phyloP scores from a whole-genome alignment of 768 basidiomycete genomes.

The Baorangia bicolor region DNA sequence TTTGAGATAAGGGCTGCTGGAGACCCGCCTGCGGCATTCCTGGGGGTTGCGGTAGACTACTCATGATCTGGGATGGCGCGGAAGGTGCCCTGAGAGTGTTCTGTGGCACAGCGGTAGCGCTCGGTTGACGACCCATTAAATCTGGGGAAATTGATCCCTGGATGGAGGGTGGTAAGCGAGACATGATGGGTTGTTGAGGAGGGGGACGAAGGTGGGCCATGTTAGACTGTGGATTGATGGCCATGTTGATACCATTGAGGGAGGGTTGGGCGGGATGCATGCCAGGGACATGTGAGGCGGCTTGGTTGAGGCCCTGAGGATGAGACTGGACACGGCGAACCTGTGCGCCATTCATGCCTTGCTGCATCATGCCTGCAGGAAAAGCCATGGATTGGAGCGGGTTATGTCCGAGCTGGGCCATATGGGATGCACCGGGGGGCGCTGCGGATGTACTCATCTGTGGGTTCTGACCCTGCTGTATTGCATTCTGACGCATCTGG shows the following conservation, averaged over 20 bases:
- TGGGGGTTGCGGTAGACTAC: slow-evolving; percentile 37
- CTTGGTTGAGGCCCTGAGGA: slow-evolving; percentile 45
- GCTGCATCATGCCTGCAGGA: slow-evolving; percentile 42
- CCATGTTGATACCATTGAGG: slow-evolving; percentile 40
- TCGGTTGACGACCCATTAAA: slow-evolving; percentile 42
- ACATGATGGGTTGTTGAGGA: slow-evolving; percentile 35
- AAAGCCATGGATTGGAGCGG: slow-evolving; percentile 45
- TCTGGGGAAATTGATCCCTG: slow-evolving; percentile 43
- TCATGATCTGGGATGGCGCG: slow-evolving; percentile 49
- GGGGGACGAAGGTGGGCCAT: slow-evolving; percentile 40
- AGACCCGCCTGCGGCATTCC: slow-evolving; percentile 31
- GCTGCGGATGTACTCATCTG: slow-evolving; percentile 34
- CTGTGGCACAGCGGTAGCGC: slow-evolving; percentile 41
- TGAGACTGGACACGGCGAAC: slow-evolving; percentile 61
- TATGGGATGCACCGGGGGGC: slow-evolving; percentile 29
- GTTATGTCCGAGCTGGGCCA: slow-evolving; percentile 32
- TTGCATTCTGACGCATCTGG: slow-evolving; percentile 36
- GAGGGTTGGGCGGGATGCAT: slow-evolving; percentile 38
- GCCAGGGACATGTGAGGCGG: slow-evolving; percentile 34
- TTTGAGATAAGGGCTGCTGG: slow-evolving; percentile 32
- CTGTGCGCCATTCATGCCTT: slow-evolving; percentile 33
- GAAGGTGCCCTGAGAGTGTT: slow-evolving; percentile 44
- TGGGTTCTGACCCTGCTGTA: slow-evolving; percentile 39
- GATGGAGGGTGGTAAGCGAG: slow-evolving; percentile 33
- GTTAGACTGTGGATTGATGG: slow-evolving; percentile 43